Evolutionary conservation across 1,284 basidiomycete genomes (phyloP).

Genomic region (Gymnopus androsaceus): DNA sequence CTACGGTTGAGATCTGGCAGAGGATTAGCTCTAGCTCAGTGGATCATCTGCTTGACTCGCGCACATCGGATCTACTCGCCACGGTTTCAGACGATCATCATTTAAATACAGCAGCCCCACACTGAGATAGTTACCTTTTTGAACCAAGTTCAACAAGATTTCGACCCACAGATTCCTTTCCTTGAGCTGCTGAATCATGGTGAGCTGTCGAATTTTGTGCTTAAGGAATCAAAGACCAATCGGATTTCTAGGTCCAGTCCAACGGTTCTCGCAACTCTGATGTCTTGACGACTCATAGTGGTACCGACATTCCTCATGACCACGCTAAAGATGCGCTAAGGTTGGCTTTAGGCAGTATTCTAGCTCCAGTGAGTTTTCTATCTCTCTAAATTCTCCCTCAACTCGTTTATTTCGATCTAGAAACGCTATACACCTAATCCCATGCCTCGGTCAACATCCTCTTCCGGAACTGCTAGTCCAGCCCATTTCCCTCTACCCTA

Average conservation of each 20-base stretch:
- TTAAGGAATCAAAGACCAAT: not conserved
- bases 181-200: not conserved
- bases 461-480: constrained; percentile 3
- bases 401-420: not conserved
- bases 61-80: too few species aligned
- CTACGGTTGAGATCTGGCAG: too few species aligned
- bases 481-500: not conserved
- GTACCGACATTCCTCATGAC: not conserved
- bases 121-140: too few species aligned
- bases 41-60: too few species aligned
- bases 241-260: not conserved
- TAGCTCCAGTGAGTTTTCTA: constrained; percentile 4
- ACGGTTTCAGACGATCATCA: too few species aligned
- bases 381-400: not conserved
- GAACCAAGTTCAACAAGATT: too few species aligned
- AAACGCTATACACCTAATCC: constrained; percentile 2
- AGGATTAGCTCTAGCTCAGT: too few species aligned
- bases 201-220: not conserved
- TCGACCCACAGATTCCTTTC: too few species aligned
- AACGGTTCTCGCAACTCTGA: not conserved
- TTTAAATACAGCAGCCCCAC: too few species aligned
- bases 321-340: constrained; percentile 11
- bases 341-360: constrained; percentile 11
- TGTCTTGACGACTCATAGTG: not conserved
- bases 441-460: not conserved